Evolutionary conservation across 2,329 filamentous ascomycete species (phyloP), one percentile per base, ranked within the genome.

Genomic region (Amauroascus niger): DNA sequence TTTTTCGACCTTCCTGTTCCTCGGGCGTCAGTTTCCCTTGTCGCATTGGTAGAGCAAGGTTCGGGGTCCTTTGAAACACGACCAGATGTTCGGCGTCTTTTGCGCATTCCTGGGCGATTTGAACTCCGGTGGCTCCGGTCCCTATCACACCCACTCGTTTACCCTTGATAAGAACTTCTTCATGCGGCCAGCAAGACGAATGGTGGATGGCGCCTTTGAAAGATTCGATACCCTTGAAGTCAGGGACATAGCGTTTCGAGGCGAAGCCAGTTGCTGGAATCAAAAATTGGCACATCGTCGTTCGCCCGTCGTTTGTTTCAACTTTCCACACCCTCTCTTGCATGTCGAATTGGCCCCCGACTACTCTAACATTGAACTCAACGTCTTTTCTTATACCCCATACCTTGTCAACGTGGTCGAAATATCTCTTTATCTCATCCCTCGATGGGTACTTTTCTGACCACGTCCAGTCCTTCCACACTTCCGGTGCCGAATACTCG

Each of bases 111-210:
- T 85, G 81, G 1, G 77, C 74, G 41, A 83, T 77, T 59, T 86
- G 82, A 1, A 85, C 76, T 0, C 82, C 82, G 0, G 80, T 80
- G 0, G 81, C 79, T 1, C 82, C 82, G 0, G 81, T 84, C 11
- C 83, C 82, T 32, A 86, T 78, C 53, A 85, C 75, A 14, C 76
- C 82, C 49, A 79, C 76, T 16, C 76, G 74, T 64, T 85, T 85
- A 45, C 74, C 75, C 40, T 73, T 73, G 26, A 81, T 74, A 49
- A 78, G 72, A n/a, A 84, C 70, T 4, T 76, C 71, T 3, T 75
- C 68, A 6, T 79, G 71, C 1, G 81, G 80, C 81, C 81, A 83
- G 64, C 78, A 78, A 0, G 78, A 80, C 0, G 79, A 78, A 63
- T 83, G 80, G 60, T 80, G 74, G 11, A 82, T 74, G 14, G 73